Evolutionary conservation across 2,329 filamentous ascomycete genomes (phyloP), one percentile per base, ranked within the genome.

Genomic region (Emericellopsis cladophorae): DNA sequence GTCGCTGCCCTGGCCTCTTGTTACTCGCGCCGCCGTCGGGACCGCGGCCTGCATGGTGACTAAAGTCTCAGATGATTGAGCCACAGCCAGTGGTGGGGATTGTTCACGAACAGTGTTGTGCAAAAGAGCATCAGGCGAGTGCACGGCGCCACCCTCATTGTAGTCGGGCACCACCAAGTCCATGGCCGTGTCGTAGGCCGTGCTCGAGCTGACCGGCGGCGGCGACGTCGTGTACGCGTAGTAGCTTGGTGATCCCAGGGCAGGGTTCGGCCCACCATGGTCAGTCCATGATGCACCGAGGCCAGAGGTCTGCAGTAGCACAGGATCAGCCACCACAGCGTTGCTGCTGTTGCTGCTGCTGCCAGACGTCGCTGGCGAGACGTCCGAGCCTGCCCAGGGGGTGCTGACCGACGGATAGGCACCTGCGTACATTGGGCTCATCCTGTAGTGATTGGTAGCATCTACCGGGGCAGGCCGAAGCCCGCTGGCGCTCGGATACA

Each of bases 11-110:
- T 29, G 26, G 12, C 9, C 12, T 26, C 7, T 18, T 23, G 29
- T 29, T 29, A 23, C 40, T 41, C 41, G 22, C 12, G 35, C 48
- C 38, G 55, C 54, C 44, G 54, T 43, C 40, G 62, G 55, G 44
- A 66, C 51, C 44, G 65, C 52, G 46, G 62, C 52, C 42, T 66
- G 54, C 48, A 65, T 51, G 49, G 64, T 65, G 55, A 70, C 61
- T 61, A 74, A 49, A 57, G 64, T 61, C 56, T 70, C 70, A 57
- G 62, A 61, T 49, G 61, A 60, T 58, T 66, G 62, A 54, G 63
- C 59, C 53, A 64, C 59, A 48, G 65, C 61, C 50, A 64, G 54
- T 53, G 61, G 60, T 58, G 69, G 67, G 53, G 67, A 67, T 47
- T 64, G 59, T 57, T 64, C 67, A 64, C 68, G 67, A 60, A 71